These are phyloP conservation scores for Selaginella tamariscina DNA, from an alignment of 75 land plant genomes.

Conservation along the genomic window DNA sequence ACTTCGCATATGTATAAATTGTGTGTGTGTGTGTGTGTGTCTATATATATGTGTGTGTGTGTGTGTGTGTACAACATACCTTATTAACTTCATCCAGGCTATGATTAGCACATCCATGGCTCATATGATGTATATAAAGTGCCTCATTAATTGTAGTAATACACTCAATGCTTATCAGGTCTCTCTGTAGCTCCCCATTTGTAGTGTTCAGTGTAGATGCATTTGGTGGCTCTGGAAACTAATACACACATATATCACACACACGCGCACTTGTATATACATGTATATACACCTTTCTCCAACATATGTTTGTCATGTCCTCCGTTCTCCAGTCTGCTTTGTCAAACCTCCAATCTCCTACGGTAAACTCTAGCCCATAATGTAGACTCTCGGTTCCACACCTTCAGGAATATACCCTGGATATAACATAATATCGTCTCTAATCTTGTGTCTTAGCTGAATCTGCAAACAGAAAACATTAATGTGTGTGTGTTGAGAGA, in stretches of 20 bases:
- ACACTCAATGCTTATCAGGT: conserved; percentile 79
- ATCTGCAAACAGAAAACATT: conserved; percentile 34
- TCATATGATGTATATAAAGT: conserved; percentile 52
- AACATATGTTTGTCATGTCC: conserved; percentile 70
- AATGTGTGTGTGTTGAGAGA: neutral
- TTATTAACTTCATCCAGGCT: too few species aligned
- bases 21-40: too few species aligned
- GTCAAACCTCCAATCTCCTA: conserved; percentile 84
- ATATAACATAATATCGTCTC: conserved; percentile 60
- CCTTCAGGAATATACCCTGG: conserved; percentile 84
- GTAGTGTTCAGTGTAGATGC: conserved; percentile 34
- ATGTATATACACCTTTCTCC: too few species aligned
- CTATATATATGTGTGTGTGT: too few species aligned
- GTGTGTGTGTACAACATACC: too few species aligned
- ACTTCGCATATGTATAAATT: too few species aligned
- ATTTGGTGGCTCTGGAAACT: conserved; percentile 88
- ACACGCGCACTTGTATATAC: too few species aligned
- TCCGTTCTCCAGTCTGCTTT: conserved; percentile 64
- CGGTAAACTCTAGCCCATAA: conserved; percentile 62
- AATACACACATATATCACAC: too few species aligned
- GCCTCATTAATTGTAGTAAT: conserved; percentile 52
- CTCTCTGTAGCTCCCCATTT: conserved; percentile 28
- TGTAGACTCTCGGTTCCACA: conserved; percentile 61
- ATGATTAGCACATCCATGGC: conserved; percentile 36
- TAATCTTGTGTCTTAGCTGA: conserved; percentile 49